Evolutionary conservation across 1,139 yeast species (phyloP).

Genomic region (Sugiyamaella japonica): DNA sequence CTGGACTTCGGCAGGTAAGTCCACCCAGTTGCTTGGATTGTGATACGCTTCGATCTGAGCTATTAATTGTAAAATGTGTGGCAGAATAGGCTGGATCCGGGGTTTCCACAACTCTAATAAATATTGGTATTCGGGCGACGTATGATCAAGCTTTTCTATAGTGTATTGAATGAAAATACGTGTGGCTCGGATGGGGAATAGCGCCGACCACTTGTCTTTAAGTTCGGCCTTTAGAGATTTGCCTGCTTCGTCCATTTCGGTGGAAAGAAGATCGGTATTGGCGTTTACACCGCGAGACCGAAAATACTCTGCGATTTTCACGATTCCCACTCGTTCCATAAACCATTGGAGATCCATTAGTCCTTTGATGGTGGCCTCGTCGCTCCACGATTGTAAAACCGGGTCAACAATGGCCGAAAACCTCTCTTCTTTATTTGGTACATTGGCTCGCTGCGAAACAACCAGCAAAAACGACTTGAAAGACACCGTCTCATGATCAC

Average conservation of each 20-base stretch:
- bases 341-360: constrained; percentile 91
- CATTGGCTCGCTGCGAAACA: constrained; percentile 82
- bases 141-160: constrained; percentile 82
- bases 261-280: constrained; percentile 67
- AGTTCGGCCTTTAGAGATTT: constrained; percentile 68
- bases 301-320: constrained; percentile 87
- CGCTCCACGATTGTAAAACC: constrained; percentile 89
- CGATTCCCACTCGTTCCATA: constrained; percentile 96
- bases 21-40: constrained; percentile 88
- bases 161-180: constrained; percentile 93
- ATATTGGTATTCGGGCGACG: constrained; percentile 70
- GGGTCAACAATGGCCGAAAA: constrained; percentile 91
- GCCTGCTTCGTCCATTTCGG: constrained; percentile 93
- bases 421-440: constrained; percentile 66
- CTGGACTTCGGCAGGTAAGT: constrained; percentile 84
- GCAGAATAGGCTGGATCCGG: constrained; percentile 85
- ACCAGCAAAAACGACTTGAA: constrained; percentile 89
- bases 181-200: constrained; percentile 94
- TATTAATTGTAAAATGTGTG: constrained; percentile 81
- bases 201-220: constrained; percentile 89
- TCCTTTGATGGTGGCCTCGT: constrained; percentile 87
- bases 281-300: constrained; percentile 79
- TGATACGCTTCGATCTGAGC: constrained; percentile 94
- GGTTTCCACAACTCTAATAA: constrained; percentile 86
- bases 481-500: constrained; percentile 90